Conservation (phyloP, 1,139 yeast genomes). For the Meyerozyma sp. region DNA sequence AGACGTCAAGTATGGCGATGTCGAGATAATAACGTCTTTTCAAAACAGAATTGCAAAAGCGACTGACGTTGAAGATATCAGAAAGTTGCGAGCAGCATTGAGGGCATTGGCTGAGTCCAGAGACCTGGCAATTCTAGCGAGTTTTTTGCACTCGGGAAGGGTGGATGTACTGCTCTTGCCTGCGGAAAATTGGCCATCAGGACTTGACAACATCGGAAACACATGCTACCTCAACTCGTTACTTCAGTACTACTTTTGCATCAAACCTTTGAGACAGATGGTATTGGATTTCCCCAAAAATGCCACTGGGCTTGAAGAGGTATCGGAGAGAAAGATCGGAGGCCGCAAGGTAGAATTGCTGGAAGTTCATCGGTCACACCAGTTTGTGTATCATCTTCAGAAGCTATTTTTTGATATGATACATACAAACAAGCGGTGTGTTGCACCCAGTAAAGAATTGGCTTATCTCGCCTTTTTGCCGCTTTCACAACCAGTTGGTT, state of each 20-base stretch:
- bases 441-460: slow-evolving; percentile 76
- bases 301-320: slow-evolving; percentile 12
- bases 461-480: slow-evolving; percentile 88
- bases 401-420: slow-evolving; percentile 68
- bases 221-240: slow-evolving; percentile 91
- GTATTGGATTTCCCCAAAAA: slow-evolving; percentile 49
- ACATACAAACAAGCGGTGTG: slow-evolving; percentile 54
- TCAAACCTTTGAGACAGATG: slow-evolving; percentile 71
- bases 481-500: slow-evolving; percentile 59
- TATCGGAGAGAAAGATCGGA: slow-evolving; percentile 61
- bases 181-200: slow-evolving; percentile 76
- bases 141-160: slow-evolving; percentile 53
- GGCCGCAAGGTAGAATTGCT: slow-evolving; percentile 70
- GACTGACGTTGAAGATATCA: slow-evolving; percentile 28
- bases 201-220: slow-evolving; percentile 89
- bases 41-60: slow-evolving; percentile 29
- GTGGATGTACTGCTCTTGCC: slow-evolving; percentile 59
- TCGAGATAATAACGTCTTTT: slow-evolving; percentile 50
- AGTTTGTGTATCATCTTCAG: slow-evolving; percentile 69
- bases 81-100: slow-evolving; percentile 47
- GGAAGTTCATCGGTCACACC: slow-evolving; percentile 77
- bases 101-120: slow-evolving; percentile 41
- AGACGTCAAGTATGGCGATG: slow-evolving; percentile 30
- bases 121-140: slow-evolving; percentile 47
- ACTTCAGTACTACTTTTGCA: slow-evolving; percentile 82